These are phyloP conservation scores for Orbilia brochopaga DNA, from an alignment of 2,329 filamentous ascomycete species.

Conservation along the genomic window DNA sequence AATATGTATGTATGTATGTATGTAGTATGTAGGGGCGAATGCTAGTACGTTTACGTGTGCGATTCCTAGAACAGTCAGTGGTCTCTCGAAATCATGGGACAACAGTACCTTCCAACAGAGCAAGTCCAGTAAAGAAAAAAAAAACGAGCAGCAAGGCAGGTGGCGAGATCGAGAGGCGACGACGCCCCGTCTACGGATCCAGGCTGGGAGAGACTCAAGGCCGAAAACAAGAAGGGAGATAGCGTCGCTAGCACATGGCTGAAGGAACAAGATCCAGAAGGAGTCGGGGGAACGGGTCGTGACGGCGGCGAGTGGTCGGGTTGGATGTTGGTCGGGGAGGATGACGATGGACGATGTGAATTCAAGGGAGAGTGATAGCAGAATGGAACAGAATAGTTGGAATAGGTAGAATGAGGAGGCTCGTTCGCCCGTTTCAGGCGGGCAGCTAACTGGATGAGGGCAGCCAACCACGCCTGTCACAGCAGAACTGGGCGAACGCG, in stretches of 20 bases:
- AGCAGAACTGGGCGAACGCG: conserved; percentile 18
- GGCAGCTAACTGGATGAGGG: not conserved
- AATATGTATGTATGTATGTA: too few relatives aligned
- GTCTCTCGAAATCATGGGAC: conserved; percentile 34
- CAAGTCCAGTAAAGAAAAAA: conserved; percentile 11
- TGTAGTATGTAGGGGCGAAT: too few relatives aligned
- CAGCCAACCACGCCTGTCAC: too few relatives aligned
- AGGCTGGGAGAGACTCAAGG: not conserved
- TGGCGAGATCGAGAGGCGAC: conserved; percentile 12
- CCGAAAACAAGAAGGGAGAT: too few relatives aligned
- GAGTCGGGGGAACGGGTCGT: too few relatives aligned
- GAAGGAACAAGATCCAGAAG: too few relatives aligned
- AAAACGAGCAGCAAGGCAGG: conserved; percentile 2
- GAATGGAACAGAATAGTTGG: not conserved
- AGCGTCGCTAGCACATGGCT: too few relatives aligned
- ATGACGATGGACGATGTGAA: too few relatives aligned
- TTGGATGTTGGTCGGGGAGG: too few relatives aligned
- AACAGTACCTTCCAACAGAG: conserved; percentile 24
- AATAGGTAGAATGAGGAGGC: conserved; percentile 8
- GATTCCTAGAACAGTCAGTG: conserved; percentile 39
- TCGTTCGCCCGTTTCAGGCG: conserved; percentile 17
- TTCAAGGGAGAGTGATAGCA: too few relatives aligned
- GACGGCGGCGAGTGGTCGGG: too few relatives aligned
- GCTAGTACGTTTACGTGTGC: not conserved
- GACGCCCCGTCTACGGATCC: conserved; percentile 27